Conservation (phyloP, 495 filamentous ascomycete genomes). For the Cenococcum geophilum region DNA sequence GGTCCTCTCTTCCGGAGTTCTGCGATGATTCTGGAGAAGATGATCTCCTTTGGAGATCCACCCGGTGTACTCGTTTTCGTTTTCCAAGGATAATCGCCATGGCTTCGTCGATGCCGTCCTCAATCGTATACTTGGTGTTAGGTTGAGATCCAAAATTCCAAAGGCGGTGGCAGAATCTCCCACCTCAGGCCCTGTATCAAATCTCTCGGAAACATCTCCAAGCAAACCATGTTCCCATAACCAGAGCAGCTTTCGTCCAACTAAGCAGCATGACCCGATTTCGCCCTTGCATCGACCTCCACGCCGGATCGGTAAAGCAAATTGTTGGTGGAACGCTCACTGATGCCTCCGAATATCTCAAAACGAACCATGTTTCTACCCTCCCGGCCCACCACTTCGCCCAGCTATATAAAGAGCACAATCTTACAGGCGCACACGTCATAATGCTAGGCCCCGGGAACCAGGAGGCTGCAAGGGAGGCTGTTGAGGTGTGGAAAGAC, state of each 20-base stretch:
- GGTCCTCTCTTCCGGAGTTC: slow-evolving; percentile 19
- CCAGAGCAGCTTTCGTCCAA: neutral
- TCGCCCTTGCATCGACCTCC: slow-evolving; percentile 93
- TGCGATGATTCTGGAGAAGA: slow-evolving; percentile 7
- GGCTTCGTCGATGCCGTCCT: too few relatives aligned
- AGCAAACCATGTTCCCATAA: too few relatives aligned
- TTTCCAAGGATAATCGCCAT: slow-evolving; percentile 6
- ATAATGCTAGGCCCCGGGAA: slow-evolving; percentile 93
- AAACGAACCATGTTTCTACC: slow-evolving; percentile 85
- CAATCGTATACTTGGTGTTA: too few relatives aligned
- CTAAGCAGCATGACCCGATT: slow-evolving; percentile 74
- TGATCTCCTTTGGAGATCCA: slow-evolving; percentile 4
- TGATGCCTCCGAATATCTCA: slow-evolving; percentile 57
- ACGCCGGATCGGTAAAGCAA: slow-evolving; percentile 93
- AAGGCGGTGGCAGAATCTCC: too few relatives aligned
- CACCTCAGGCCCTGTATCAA: too few relatives aligned
- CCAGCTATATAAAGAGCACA: slow-evolving; percentile 65
- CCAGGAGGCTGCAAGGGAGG: slow-evolving; percentile 68
- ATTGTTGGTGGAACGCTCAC: slow-evolving; percentile 88
- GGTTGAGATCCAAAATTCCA: too few relatives aligned
- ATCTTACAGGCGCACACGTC: slow-evolving; percentile 75
- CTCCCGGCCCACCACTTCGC: slow-evolving; percentile 77
- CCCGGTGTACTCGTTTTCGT: slow-evolving; percentile 13
- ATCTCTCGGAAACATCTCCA: too few relatives aligned
- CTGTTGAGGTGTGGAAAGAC: slow-evolving; percentile 67